Percentiles rank a stretch among this genome's conserved stretches.
phyloP scores from a whole-genome alignment of 768 basidiomycete genomes.

The Amanita thiersii region DNA sequence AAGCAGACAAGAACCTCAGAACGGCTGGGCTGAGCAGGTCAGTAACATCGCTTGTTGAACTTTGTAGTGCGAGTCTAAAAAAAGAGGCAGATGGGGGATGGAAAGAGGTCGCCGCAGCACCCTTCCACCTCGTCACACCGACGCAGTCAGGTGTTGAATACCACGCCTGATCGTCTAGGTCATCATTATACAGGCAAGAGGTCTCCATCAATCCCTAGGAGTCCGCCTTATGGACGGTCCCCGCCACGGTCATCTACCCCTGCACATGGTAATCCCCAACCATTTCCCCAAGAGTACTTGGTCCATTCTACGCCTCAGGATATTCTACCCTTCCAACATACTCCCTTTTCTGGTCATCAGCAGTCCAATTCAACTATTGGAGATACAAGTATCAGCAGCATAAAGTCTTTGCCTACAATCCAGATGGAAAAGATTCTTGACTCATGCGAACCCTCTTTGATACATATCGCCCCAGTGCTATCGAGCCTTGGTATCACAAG shows the following conservation, averaged over 20 bases:
- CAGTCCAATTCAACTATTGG: neutral
- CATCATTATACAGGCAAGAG: neutral
- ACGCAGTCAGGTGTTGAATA: too few relatives aligned
- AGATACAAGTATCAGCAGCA: conserved; percentile 32
- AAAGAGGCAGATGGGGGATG: too few relatives aligned
- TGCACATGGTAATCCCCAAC: conserved; percentile 18
- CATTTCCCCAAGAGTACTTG: conserved; percentile 22
- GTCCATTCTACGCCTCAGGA: neutral
- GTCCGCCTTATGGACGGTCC: neutral
- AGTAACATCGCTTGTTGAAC: too few relatives aligned
- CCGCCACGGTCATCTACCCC: conserved; percentile 14
- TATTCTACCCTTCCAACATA: neutral
- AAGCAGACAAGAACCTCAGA: too few relatives aligned
- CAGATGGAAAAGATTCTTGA: conserved; percentile 47
- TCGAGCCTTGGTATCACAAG: conserved; percentile 49
- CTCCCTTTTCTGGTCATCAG: neutral
- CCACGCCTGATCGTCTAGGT: too few relatives aligned
- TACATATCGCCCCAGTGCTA: conserved; percentile 54
- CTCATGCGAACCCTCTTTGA: conserved; percentile 57
- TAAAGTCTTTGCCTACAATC: conserved; percentile 25
- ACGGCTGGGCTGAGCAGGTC: too few relatives aligned
- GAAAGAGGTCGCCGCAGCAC: too few relatives aligned
- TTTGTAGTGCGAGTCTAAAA: too few relatives aligned
- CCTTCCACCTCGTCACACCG: too few relatives aligned
- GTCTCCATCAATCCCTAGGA: neutral